phyloP scores from a whole-genome alignment of 495 filamentous ascomycete species.

The Neurospora sp. region DNA sequence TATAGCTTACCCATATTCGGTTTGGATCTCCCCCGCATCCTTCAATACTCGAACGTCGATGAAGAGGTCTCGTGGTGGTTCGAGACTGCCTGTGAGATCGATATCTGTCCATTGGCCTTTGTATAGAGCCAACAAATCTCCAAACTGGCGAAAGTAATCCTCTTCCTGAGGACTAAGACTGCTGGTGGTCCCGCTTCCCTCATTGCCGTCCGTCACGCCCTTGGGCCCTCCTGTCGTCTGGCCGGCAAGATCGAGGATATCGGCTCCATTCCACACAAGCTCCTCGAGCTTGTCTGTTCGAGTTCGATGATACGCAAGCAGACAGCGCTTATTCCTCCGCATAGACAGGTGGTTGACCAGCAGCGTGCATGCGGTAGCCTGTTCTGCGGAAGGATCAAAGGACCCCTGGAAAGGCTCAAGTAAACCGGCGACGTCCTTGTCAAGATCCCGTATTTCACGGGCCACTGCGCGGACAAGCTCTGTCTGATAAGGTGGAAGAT shows the following conservation, averaged over 20 bases:
- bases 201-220: conserved; percentile 24
- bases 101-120: conserved; percentile 99
- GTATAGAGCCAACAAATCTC: conserved; percentile 86
- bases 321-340: conserved; percentile 91
- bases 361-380: conserved; percentile 74
- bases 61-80: conserved; percentile 91
- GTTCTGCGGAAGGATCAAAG: conserved; percentile 79
- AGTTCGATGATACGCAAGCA: conserved; percentile 88
- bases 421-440: conserved; percentile 74
- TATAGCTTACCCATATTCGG: conserved; percentile 82
- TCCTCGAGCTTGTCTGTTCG: conserved; percentile 87
- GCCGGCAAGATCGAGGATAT: conserved; percentile 49
- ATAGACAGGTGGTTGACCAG: conserved; percentile 92
- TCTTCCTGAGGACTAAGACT: conserved; percentile 95
- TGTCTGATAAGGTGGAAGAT: conserved; percentile 88
- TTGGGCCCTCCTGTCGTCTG: conserved; percentile 24
- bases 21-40: conserved; percentile 98
- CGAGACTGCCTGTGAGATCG: conserved; percentile 88
- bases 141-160: conserved; percentile 86
- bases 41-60: conserved; percentile 95
- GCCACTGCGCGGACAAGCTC: conserved; percentile 82
- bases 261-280: conserved; percentile 83
- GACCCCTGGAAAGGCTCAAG: conserved; percentile 72
- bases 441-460: conserved; percentile 87
- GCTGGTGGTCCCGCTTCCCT: conserved; percentile 39